These are phyloP conservation scores for Stentor roeselii DNA, from an alignment of 73 alveolate species.

Conservation along the genomic window DNA sequence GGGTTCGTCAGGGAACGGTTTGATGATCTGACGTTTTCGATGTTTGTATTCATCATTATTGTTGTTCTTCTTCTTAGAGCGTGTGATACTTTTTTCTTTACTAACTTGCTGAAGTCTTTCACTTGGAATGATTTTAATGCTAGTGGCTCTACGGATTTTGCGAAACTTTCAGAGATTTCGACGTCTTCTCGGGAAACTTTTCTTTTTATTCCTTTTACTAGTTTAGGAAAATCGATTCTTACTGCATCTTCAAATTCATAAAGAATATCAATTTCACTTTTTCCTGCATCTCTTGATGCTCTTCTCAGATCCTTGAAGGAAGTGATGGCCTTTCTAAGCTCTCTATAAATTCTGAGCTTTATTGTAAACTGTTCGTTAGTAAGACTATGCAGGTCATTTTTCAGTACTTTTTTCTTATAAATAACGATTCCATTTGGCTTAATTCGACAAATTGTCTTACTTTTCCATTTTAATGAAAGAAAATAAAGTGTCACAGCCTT, in stretches of 20 bases:
- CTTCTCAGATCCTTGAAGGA: not conserved
- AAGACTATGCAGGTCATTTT: not conserved
- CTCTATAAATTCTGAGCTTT: not conserved
- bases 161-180: not conserved
- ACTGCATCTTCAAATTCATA: not conserved
- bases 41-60: no score
- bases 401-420: not conserved
- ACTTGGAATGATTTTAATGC: not conserved
- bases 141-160: not conserved
- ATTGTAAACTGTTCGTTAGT: not conserved
- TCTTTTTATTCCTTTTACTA: no score
- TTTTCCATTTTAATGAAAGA: not conserved
- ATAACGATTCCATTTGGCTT: not conserved
- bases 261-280: not conserved
- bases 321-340: not conserved
- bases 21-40: not conserved
- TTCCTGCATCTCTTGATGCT: constrained; percentile 7
- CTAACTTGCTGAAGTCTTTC: not conserved
- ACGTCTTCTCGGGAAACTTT: not conserved
- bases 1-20: no score
- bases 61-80: not conserved
- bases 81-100: not conserved
- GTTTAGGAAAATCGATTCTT: not conserved
- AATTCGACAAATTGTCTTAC: not conserved
- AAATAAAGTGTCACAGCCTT: not conserved